Evolutionary conservation across 345 rosid species (phyloP).

Genomic region (Bruguiera parviflora): DNA sequence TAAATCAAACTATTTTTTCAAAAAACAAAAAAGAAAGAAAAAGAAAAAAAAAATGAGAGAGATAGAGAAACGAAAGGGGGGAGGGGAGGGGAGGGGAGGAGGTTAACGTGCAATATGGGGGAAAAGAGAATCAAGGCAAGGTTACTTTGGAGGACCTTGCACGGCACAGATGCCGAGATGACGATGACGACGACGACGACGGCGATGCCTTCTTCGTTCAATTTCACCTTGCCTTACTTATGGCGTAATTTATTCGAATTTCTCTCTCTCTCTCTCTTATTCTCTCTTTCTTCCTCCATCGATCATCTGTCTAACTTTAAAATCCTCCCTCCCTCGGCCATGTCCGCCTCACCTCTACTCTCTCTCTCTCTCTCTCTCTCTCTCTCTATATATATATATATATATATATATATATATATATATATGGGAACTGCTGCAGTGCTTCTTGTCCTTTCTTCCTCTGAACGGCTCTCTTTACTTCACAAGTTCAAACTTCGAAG

Average conservation of each 20-base stretch:
- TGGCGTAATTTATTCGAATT: constrained; percentile 49
- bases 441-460: not conserved
- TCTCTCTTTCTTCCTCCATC: not conserved
- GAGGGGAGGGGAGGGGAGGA: constrained; percentile 11
- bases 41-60: not conserved
- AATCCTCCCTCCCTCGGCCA: not conserved
- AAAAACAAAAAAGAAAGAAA: not conserved
- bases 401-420: too few relatives aligned
- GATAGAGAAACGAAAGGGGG: not conserved
- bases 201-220: constrained; percentile 37
- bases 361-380: not conserved
- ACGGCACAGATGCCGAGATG: constrained; percentile 40
- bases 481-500: not conserved
- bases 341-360: constrained; percentile 9
- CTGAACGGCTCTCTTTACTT: not conserved
- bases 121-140: constrained; percentile 34
- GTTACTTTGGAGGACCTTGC: constrained; percentile 33
- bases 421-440: too few relatives aligned
- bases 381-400: too few relatives aligned
- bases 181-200: constrained; percentile 12
- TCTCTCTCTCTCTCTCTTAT: constrained; percentile 16
- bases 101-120: constrained; percentile 64
- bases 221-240: constrained; percentile 49
- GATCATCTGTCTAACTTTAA: not conserved
- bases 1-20: too few relatives aligned